Base-by-base conservation (phyloP, 352 stramenopile species). In the Phytophthora foliorum region DNA sequence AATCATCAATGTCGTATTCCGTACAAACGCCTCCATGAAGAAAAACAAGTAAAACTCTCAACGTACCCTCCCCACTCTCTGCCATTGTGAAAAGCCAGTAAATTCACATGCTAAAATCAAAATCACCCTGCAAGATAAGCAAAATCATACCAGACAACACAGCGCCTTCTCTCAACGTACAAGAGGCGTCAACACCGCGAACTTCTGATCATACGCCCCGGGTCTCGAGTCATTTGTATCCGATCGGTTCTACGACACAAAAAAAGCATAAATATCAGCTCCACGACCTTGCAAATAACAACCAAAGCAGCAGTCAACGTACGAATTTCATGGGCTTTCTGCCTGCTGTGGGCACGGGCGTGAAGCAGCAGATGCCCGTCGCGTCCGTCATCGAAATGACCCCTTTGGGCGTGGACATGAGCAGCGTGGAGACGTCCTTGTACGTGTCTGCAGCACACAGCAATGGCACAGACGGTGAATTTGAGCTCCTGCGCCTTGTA, bases 351-450 rank as follows among this genome's bases (percentile, higher is more conserved):
- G 79, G 44, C 17, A 77, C 74, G 36, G 79, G 76, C 19, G 77
- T 77, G 55, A 94, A 92, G 67, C 81, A 93, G 74, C 85, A 94
- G 53, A 94, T 88, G 25, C 87, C 87, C 11, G 84, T 89, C 0
- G 83, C 85, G 41, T 94, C 85, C 8, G 78, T 85, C 60, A 94
- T 72, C 1, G 77, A 79, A 50, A 94, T 89, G 17, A 92, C 78
- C 31, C 87, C 87, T 63, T 94, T 91, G 4, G 87, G 87, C 6
- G 82, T 89, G 19, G 84, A 86, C 69, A 82, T 72, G 39, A 92
- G 77, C 57, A 93, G 64, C 46, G 61, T 74, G 24, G 69, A 51
- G 27, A 92, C 69, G 41, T 94, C 87, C 39, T 88, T 90, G 41
- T 77, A 77, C 19, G 80, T 64, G 54, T 93, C 85, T 45, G 7